These are phyloP conservation scores for Sphaceloma murrayae DNA, from an alignment of 2,329 filamentous ascomycete genomes.

Conservation along the genomic window DNA sequence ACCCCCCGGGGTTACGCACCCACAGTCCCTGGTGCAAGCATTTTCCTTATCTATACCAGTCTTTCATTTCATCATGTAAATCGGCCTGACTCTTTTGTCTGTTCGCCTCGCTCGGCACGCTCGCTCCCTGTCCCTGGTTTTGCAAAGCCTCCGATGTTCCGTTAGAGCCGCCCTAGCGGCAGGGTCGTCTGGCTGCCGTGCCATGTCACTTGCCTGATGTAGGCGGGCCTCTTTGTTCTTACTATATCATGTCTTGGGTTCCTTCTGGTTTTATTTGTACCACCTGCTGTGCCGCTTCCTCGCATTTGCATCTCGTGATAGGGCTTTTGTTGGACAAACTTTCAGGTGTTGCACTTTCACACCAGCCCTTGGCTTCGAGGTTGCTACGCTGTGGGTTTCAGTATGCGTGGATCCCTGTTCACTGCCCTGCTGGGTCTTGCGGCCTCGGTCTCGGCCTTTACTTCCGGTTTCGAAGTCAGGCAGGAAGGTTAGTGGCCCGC, in stretches of 20 bases:
- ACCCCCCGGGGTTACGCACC: too few relatives aligned
- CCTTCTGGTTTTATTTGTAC: constrained; percentile 2
- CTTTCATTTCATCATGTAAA: constrained; percentile 6
- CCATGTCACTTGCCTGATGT: constrained; percentile 7
- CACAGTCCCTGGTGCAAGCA: background rate
- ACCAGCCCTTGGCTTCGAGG: too few relatives aligned
- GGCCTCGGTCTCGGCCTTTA: constrained; percentile 11
- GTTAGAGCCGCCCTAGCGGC: background rate
- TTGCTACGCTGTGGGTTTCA: background rate
- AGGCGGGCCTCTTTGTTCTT: background rate
- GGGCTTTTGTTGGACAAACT: constrained; percentile 8
- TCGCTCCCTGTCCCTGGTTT: constrained; percentile 1
- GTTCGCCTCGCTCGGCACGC: constrained; percentile 6
- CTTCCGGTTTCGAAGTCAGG: background rate
- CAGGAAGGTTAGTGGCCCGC: background rate
- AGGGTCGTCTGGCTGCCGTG: background rate
- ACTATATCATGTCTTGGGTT: constrained; percentile 2
- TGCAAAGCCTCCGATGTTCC: background rate
- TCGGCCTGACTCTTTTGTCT: background rate
- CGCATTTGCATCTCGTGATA: constrained; percentile 1
- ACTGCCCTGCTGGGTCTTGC: constrained; percentile 13
- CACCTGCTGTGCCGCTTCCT: constrained; percentile 5
- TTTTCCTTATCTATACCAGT: constrained; percentile 15
- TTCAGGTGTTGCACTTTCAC: constrained; percentile 1
- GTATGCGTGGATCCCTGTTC: constrained; percentile 12